Conservation (phyloP, 116 monocot genomes). For the Dioscorea cayenensis region DNA sequence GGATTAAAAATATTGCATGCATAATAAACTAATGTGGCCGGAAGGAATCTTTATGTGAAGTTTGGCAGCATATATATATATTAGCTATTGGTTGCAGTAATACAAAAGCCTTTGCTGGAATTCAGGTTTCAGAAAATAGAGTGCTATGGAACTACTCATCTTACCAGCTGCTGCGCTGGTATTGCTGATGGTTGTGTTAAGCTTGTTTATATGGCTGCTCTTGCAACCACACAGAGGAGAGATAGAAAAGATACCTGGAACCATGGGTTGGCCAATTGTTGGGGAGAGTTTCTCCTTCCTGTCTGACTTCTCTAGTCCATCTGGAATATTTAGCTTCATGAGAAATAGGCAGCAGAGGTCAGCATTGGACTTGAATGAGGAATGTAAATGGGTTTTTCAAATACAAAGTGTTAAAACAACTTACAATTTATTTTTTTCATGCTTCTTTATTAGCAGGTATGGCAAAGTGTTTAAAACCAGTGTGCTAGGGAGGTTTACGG, state of each 20-base stretch:
- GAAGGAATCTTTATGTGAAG: no score
- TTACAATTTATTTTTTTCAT: neutral
- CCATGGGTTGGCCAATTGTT: slow-evolving; percentile 26
- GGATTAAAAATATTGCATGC: no score
- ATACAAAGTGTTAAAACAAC: neutral
- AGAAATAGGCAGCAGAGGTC: slow-evolving; percentile 19
- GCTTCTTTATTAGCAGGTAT: neutral
- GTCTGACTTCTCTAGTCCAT: slow-evolving; percentile 20
- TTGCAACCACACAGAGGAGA: slow-evolving; percentile 2
- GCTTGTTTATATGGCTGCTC: slow-evolving; percentile 1
- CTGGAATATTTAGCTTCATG: slow-evolving; percentile 24
- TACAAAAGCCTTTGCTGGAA: neutral
- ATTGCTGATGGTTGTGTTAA: neutral
- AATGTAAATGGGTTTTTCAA: no score
- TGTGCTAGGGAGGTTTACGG: neutral
- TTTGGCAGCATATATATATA: neutral
- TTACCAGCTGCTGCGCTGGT: slow-evolving; percentile 2
- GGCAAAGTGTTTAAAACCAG: neutral
- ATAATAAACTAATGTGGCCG: no score
- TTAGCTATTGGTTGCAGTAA: neutral
- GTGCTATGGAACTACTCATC: neutral
- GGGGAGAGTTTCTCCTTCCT: slow-evolving; percentile 25
- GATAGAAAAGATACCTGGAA: slow-evolving; percentile 20
- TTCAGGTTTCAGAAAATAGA: neutral
- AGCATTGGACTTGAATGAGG: neutral